phyloP scores from a whole-genome alignment of 805 yeast genomes.

The Pichia deserticola region DNA sequence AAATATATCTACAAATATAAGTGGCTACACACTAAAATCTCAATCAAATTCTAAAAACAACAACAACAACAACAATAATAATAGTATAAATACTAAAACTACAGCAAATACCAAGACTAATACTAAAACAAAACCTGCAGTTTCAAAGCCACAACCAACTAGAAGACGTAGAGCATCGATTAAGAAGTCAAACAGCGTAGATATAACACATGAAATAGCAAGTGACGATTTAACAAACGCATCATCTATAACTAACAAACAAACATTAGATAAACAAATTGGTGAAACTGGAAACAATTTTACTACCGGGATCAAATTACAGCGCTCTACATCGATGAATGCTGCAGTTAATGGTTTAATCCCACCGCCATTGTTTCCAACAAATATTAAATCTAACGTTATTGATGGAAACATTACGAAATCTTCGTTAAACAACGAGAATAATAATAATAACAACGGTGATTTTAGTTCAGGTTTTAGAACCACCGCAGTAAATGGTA shows the following conservation, averaged over 20 bases:
- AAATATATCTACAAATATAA: background rate
- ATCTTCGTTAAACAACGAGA: background rate
- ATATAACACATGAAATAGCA: no score
- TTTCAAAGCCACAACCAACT: background rate
- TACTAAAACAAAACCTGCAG: background rate
- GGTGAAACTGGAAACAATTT: no score
- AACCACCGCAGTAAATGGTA: background rate
- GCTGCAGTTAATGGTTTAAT: slow-evolving; percentile 3
- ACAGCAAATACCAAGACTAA: background rate
- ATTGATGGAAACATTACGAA: background rate
- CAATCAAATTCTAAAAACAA: background rate
- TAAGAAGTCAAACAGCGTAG: background rate
- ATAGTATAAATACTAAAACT: no score
- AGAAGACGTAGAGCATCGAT: background rate
- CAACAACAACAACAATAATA: background rate
- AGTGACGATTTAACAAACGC: no score
- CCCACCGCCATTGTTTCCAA: slow-evolving; percentile 10
- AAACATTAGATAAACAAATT: no score
- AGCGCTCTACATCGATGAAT: slow-evolving; percentile 2
- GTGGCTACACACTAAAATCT: background rate
- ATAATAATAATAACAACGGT: background rate
- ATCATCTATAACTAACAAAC: no score
- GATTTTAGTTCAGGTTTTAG: background rate
- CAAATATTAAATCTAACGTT: background rate
- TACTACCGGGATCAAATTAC: background rate